phyloP scores from a whole-genome alignment of 163 green algal species.

The Chlamydomonas reinhardtii region DNA sequence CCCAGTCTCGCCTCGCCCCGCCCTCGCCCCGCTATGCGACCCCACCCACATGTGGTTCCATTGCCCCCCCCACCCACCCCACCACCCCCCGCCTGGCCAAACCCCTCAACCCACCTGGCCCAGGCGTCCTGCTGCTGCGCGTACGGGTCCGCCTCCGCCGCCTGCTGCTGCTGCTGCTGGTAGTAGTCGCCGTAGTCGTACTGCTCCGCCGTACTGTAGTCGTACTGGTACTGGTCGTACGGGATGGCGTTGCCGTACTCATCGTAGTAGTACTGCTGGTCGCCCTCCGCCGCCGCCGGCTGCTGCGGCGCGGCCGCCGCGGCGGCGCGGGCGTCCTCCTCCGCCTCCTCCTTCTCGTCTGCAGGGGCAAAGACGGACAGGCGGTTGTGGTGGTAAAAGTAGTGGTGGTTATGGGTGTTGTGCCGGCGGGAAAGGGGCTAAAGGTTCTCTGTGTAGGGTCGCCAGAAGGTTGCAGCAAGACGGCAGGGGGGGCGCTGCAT shows the following conservation, averaged over 20 bases:
- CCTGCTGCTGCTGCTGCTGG: not conserved
- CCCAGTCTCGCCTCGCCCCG: no score
- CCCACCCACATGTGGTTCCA: no score
- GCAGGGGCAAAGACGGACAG: not conserved
- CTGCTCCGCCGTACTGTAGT: conserved; percentile 39
- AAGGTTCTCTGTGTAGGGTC: no score
- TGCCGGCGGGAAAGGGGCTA: no score
- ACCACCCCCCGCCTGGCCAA: not conserved
- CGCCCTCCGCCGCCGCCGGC: conserved; percentile 12
- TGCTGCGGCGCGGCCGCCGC: conserved; percentile 32
- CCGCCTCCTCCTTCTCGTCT: conserved; percentile 60
- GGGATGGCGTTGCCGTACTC: not conserved
- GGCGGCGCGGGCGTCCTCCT: conserved; percentile 40
- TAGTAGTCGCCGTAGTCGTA: conserved; percentile 44
- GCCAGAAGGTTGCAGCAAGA: no score
- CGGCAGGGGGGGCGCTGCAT: no score
- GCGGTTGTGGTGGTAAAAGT: no score
- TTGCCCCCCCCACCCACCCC: not conserved
- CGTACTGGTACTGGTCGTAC: conserved; percentile 45
- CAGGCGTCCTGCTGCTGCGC: conserved; percentile 33
- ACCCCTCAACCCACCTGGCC: not conserved
- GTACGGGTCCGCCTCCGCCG: conserved; percentile 12
- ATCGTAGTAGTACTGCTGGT: conserved; percentile 8
- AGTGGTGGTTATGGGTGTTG: no score
- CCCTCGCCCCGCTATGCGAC: not conserved